phyloP scores from a whole-genome alignment of 805 yeast species.

The Barnettozyma wickerhamii region DNA sequence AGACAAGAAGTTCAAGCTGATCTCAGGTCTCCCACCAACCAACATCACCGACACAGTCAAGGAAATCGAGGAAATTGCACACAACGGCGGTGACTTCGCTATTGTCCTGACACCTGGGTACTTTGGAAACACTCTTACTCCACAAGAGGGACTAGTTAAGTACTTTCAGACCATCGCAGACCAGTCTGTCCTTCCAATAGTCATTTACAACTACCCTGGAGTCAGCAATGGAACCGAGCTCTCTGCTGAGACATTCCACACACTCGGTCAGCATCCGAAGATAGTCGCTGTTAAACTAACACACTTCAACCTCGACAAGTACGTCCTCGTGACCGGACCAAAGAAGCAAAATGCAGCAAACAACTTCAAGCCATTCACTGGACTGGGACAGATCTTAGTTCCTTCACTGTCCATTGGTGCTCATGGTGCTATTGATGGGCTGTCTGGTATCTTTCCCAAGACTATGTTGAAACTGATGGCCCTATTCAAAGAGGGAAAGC shows the following conservation, averaged over 20 bases:
- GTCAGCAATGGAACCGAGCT: constrained; percentile 31
- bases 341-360: constrained; percentile 31
- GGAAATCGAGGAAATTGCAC: constrained; percentile 24
- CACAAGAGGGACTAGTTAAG: constrained; percentile 31
- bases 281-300: constrained; percentile 39
- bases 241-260: constrained; percentile 23
- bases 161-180: constrained; percentile 31
- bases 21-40: constrained; percentile 31
- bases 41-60: constrained; percentile 27
- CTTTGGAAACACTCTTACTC: constrained; percentile 30
- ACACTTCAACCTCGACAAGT: constrained; percentile 43
- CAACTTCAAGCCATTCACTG: constrained; percentile 42
- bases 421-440: constrained; percentile 48
- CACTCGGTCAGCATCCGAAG: constrained; percentile 30
- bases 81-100: constrained; percentile 33
- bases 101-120: constrained; percentile 33
- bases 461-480: constrained; percentile 36
- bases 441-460: constrained; percentile 49
- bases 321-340: constrained; percentile 35
- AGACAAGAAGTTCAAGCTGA: constrained; percentile 27
- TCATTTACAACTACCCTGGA: constrained; percentile 36
- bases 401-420: constrained; percentile 43
- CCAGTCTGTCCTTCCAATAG: constrained; percentile 30
- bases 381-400: constrained; percentile 47
- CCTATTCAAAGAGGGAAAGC: constrained; percentile 31